A percentile compares a stretch with the other conserved stretches of the same genome.
phyloP scores from a whole-genome alignment of 1,284 basidiomycete genomes.

The Vanrija sp. region DNA sequence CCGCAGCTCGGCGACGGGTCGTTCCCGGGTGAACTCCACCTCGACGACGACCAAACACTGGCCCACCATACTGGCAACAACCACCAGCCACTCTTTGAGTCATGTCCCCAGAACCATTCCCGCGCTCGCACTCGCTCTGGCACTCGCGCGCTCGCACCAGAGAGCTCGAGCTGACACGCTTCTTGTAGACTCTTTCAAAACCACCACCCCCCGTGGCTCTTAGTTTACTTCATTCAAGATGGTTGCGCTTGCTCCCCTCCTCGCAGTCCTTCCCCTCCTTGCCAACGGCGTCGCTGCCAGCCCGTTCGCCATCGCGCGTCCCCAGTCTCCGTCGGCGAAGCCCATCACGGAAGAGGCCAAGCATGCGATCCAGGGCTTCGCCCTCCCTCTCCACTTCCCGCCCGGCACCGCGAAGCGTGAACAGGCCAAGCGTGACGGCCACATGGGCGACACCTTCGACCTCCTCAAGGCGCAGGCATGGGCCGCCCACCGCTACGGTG shows the following conservation, averaged over 20 bases:
- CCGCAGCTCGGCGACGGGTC: too few species aligned
- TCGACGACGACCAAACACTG: neutral
- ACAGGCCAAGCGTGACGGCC: slow-evolving; percentile 23
- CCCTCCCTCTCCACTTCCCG: slow-evolving; percentile 28
- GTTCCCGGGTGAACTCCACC: too few species aligned
- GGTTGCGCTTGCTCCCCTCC: slow-evolving; percentile 7
- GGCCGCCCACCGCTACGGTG: slow-evolving; percentile 37
- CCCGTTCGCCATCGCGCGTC: slow-evolving; percentile 11
- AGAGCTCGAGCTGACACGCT: neutral
- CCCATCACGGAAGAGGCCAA: neutral
- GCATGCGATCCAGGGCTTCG: slow-evolving; percentile 16
- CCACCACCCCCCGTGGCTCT: neutral
- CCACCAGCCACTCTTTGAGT: too few species aligned
- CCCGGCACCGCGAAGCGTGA: slow-evolving; percentile 11
- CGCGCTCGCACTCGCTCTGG: neutral
- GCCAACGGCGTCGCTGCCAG: slow-evolving; percentile 10
- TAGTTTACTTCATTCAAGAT: too few species aligned
- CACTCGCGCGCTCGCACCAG: neutral
- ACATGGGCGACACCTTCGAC: slow-evolving; percentile 17
- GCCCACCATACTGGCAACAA: too few species aligned
- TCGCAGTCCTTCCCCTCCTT: slow-evolving; percentile 20
- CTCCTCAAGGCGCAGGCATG: slow-evolving; percentile 34
- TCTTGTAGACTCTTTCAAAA: too few species aligned
- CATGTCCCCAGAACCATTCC: neutral
- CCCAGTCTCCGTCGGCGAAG: neutral